phyloP scores from a whole-genome alignment of 1,139 yeast species.

The Saccharomyces hybrid region DNA sequence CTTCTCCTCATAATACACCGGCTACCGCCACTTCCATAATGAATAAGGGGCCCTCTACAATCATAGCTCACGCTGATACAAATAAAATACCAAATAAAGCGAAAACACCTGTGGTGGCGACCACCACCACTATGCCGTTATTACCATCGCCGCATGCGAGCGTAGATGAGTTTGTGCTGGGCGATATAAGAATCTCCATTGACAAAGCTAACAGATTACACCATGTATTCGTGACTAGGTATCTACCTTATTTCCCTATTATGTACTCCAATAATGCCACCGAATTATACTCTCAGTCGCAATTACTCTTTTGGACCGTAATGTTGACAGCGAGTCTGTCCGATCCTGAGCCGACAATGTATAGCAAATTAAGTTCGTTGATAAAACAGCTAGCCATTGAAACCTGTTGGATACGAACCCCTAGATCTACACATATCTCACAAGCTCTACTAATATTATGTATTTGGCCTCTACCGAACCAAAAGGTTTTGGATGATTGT shows the following conservation, averaged over 20 bases:
- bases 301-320: constrained; percentile 83
- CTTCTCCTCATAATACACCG: constrained; percentile 11
- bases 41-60: constrained; percentile 10
- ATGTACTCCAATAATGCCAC: constrained; percentile 63
- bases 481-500: constrained; percentile 85
- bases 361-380: constrained; percentile 65
- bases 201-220: constrained; percentile 69
- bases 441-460: constrained; percentile 79
- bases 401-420: constrained; percentile 89
- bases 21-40: not conserved
- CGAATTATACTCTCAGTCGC: constrained; percentile 76
- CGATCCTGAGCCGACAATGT: constrained; percentile 79
- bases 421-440: constrained; percentile 87
- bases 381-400: constrained; percentile 85
- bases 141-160: constrained; percentile 33
- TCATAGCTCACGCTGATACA: constrained; percentile 1
- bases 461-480: constrained; percentile 91
- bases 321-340: constrained; percentile 78
- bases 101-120: constrained; percentile 20
- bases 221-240: constrained; percentile 54
- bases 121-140: constrained; percentile 27
- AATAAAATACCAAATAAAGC: not conserved
- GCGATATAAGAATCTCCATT: constrained; percentile 61
- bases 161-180: constrained; percentile 59
- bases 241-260: constrained; percentile 74